phyloP scores from a whole-genome alignment of 2,329 filamentous ascomycete genomes.

The Fusarium redolens region DNA sequence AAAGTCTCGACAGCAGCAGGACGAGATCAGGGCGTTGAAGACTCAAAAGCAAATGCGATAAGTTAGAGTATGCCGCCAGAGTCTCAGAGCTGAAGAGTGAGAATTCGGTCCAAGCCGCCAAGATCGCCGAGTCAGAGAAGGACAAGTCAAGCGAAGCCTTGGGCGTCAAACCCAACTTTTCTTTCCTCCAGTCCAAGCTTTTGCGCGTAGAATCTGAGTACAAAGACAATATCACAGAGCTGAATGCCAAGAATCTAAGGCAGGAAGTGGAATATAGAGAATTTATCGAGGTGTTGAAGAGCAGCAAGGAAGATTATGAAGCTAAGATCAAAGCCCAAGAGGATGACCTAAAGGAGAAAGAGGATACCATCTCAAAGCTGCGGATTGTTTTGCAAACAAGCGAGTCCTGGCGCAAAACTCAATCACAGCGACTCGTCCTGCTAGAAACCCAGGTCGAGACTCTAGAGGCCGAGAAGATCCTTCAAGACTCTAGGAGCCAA shows the following conservation, averaged over 20 bases:
- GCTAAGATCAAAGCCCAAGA: neutral
- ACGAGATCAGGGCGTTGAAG: neutral
- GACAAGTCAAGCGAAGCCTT: neutral
- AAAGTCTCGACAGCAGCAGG: neutral
- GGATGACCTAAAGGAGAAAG: rapidly evolving
- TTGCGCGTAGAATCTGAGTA: rapidly evolving
- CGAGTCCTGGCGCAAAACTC: neutral
- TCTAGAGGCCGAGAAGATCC: rapidly evolving
- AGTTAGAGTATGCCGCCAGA: rapidly evolving
- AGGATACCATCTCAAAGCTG: neutral
- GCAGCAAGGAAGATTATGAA: neutral
- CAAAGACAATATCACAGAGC: neutral
- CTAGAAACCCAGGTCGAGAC: neutral
- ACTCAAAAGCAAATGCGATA: rapidly evolving
- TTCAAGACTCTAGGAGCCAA: neutral
- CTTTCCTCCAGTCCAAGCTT: neutral
- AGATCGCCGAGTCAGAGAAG: neutral
- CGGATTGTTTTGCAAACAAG: rapidly evolving
- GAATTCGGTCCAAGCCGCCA: rapidly evolving
- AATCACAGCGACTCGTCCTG: rapidly evolving
- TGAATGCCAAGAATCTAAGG: rapidly evolving
- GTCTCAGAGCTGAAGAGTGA: neutral
- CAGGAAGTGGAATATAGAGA: too few species aligned
- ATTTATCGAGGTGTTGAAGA: neutral
- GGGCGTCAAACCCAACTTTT: neutral